These are phyloP conservation scores for Planoprotostelium fungivorum DNA, from an alignment of 78 protist species.

Conservation along the genomic window DNA sequence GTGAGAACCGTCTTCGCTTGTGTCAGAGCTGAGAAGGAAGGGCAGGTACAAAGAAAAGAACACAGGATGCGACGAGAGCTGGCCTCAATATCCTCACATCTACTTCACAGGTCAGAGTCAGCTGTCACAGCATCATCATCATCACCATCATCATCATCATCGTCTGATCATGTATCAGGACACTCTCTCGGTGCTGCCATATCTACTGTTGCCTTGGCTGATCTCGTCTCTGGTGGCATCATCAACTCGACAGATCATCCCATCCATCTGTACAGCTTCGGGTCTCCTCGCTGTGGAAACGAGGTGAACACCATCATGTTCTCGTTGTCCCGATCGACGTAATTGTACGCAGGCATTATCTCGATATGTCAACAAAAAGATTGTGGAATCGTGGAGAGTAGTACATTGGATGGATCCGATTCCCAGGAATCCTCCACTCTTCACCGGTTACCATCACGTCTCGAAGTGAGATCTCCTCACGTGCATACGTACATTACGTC, in stretches of 20 bases:
- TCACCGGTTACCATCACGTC: not conserved
- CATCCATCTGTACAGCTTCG: not conserved
- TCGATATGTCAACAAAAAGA: not conserved
- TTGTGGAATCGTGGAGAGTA: not conserved
- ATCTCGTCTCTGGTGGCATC: not conserved
- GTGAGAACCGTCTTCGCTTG: not conserved
- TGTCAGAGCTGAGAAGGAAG: too few relatives aligned
- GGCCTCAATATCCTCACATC: not conserved
- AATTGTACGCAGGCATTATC: not conserved
- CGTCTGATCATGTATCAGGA: not conserved
- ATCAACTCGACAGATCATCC: not conserved
- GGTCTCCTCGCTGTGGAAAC: not conserved
- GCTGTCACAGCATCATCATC: too few relatives aligned
- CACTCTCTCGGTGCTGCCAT: not conserved
- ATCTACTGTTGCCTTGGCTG: not conserved
- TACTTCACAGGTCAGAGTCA: not conserved
- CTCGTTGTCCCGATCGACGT: too few relatives aligned
- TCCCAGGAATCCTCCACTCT: not conserved
- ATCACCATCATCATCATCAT: not conserved
- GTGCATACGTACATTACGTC: not conserved
- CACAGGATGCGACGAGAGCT: not conserved
- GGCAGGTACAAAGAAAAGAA: too few relatives aligned
- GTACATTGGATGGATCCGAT: not conserved
- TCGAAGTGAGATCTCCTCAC: too few relatives aligned
- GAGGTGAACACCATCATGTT: too few relatives aligned